A percentile compares a stretch with the other conserved stretches of the same genome.
These are phyloP conservation scores for Scleromitrula shiraiana DNA, from an alignment of 2,329 filamentous ascomycete species.

Conservation along the genomic window DNA sequence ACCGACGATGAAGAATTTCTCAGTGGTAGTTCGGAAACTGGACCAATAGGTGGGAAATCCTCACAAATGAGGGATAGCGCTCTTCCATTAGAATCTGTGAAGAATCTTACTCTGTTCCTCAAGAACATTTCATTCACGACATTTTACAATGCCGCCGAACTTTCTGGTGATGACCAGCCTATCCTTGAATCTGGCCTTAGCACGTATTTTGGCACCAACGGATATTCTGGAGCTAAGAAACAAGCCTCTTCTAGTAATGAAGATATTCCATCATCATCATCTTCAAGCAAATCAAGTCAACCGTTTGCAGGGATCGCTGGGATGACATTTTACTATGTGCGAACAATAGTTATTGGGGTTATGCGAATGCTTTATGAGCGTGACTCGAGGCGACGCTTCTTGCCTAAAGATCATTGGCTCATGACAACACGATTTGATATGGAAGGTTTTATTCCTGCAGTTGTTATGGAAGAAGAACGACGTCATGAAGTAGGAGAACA, in stretches of 20 bases:
- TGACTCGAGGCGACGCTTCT: slow-evolving; percentile 79
- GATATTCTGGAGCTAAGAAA: slow-evolving; percentile 13
- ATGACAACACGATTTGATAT: slow-evolving; percentile 87
- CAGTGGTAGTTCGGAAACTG: slow-evolving; percentile 40
- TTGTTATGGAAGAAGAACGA: slow-evolving; percentile 80
- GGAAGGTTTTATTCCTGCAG: slow-evolving; percentile 75
- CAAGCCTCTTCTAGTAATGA: slow-evolving; percentile 3
- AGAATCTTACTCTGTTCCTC: slow-evolving; percentile 69
- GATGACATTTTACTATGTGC: slow-evolving; percentile 70
- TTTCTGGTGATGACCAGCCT: slow-evolving; percentile 37
- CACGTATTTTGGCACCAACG: slow-evolving; percentile 36
- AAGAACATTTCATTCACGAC: slow-evolving; percentile 87
- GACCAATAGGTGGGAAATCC: slow-evolving; percentile 33
- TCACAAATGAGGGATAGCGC: slow-evolving; percentile 54
- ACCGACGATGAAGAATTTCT: slow-evolving; percentile 98
- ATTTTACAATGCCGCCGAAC: slow-evolving; percentile 72
- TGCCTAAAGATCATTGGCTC: slow-evolving; percentile 82
- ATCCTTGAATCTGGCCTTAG: slow-evolving; percentile 35
- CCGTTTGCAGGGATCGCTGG: slow-evolving; percentile 57
- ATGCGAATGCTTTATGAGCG: slow-evolving; percentile 86
- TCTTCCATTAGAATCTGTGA: slow-evolving; percentile 63
- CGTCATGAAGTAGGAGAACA: slow-evolving; percentile 60
- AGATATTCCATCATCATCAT: not conserved
- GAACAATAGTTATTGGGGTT: slow-evolving; percentile 69
- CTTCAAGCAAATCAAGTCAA: slow-evolving; percentile 14